Conservation (phyloP, 768 basidiomycete genomes). For the Paxillus involutus region DNA sequence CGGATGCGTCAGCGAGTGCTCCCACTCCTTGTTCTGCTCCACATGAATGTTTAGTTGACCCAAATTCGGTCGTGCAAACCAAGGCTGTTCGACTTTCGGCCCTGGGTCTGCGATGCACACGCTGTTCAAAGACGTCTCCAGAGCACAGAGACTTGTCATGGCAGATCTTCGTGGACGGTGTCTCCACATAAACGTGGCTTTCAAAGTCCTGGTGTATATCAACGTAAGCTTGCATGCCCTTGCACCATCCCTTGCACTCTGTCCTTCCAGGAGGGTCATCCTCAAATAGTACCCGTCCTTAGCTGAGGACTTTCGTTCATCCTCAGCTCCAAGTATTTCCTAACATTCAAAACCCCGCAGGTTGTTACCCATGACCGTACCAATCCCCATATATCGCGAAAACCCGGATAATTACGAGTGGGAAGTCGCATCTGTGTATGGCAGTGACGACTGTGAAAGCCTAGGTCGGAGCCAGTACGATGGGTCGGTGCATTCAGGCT, state of each 20-base stretch:
- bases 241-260: conserved; percentile 1
- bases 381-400: conserved; percentile 27
- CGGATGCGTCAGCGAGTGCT: no score
- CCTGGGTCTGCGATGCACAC: neutral
- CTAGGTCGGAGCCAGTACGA: conserved; percentile 19
- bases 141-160: conserved; percentile 2
- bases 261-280: conserved; percentile 1
- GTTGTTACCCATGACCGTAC: conserved; percentile 8
- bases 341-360: neutral
- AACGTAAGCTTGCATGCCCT: conserved; percentile 6
- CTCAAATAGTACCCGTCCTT: neutral
- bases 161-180: conserved; percentile 20
- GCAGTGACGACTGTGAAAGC: conserved; percentile 29
- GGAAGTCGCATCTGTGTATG: conserved; percentile 29
- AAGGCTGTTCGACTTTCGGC: neutral
- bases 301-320: neutral
- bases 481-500: conserved; percentile 9
- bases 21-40: no score
- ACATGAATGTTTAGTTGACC: neutral
- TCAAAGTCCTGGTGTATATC: conserved; percentile 26
- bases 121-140: neutral
- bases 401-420: conserved; percentile 24
- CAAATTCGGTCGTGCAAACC: neutral
- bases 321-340: neutral
- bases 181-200: conserved; percentile 25